These are phyloP conservation scores for Apiotrichum veenhuisii DNA, from an alignment of 1,284 basidiomycete species.

Conservation along the genomic window DNA sequence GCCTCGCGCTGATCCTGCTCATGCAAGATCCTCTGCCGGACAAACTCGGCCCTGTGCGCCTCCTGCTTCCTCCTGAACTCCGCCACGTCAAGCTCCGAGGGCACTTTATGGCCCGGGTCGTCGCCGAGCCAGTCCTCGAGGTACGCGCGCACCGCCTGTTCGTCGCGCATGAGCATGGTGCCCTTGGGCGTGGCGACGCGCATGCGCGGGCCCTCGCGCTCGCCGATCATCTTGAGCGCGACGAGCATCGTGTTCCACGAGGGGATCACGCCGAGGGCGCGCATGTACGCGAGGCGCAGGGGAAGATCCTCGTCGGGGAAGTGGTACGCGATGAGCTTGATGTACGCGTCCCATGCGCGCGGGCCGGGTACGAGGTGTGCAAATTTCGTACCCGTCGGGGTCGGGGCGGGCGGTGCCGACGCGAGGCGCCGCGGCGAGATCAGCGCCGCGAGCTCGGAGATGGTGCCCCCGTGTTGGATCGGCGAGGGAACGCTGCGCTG, in stretches of 20 bases:
- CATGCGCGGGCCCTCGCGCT: slow-evolving; percentile 62
- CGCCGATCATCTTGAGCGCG: slow-evolving; percentile 66
- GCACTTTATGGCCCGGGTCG: slow-evolving; percentile 48
- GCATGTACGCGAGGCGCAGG: slow-evolving; percentile 74
- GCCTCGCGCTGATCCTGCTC: too few relatives aligned
- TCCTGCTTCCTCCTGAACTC: slow-evolving; percentile 1
- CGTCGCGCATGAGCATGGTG: slow-evolving; percentile 47
- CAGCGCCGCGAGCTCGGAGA: background rate
- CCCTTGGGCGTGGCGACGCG: slow-evolving; percentile 53
- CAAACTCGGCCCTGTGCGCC: background rate
- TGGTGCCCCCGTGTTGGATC: slow-evolving; percentile 15
- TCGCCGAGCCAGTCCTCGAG: slow-evolving; percentile 64
- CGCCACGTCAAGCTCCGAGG: slow-evolving; percentile 50
- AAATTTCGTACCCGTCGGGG: slow-evolving; percentile 15
- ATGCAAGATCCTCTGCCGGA: background rate
- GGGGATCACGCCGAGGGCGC: slow-evolving; percentile 58
- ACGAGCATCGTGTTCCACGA: slow-evolving; percentile 58
- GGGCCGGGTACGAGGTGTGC: slow-evolving; percentile 56
- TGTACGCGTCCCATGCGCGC: slow-evolving; percentile 59
- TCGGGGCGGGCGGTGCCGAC: background rate
- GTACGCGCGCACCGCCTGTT: slow-evolving; percentile 59
- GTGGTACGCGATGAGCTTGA: slow-evolving; percentile 60
- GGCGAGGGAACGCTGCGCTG: slow-evolving; percentile 28
- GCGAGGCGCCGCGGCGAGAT: background rate
- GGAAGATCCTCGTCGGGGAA: slow-evolving; percentile 40